Percentiles rank a stretch among this genome's conserved stretches.
These are phyloP conservation scores for Linaria vulgaris DNA, from an alignment of 257 asterid genomes.

Conservation along the genomic window DNA sequence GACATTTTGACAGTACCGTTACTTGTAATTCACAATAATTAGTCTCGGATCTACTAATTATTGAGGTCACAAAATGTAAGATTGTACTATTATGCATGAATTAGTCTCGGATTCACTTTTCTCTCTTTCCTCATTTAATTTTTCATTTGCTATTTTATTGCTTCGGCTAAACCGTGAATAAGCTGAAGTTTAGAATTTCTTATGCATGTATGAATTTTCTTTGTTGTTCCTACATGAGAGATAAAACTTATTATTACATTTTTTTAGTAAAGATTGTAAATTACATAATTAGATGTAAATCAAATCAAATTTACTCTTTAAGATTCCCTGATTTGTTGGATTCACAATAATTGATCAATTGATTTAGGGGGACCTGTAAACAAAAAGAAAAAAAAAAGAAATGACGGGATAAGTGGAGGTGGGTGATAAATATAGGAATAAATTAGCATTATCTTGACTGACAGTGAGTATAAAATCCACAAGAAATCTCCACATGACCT, in stretches of 20 bases:
- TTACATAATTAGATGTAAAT: no score
- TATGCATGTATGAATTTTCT: no score
- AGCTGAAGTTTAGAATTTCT: not conserved
- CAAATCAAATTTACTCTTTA: no score
- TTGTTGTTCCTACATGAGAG: no score
- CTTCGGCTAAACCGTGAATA: not conserved
- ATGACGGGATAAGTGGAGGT: not conserved
- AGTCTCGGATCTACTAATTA: not conserved
- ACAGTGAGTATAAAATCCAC: slow-evolving; percentile 19
- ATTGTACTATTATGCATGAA: no score
- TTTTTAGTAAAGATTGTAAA: no score
- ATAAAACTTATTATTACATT: no score
- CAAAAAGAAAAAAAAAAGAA: no score
- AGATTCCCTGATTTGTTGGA: no score
- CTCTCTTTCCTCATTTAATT: not conserved
- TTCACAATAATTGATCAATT: no score
- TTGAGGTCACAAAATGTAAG: not conserved
- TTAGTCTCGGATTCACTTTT: no score
- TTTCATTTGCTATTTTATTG: not conserved
- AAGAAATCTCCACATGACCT: slow-evolving; percentile 17
- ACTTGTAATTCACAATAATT: slow-evolving; percentile 20
- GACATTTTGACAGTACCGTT: slow-evolving; percentile 26
- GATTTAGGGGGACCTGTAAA: no score
- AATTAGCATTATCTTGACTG: slow-evolving; percentile 24
- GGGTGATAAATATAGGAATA: slow-evolving; percentile 3